Conservation (phyloP, 441 rosid genomes). For the Gossypium davidsonii region DNA sequence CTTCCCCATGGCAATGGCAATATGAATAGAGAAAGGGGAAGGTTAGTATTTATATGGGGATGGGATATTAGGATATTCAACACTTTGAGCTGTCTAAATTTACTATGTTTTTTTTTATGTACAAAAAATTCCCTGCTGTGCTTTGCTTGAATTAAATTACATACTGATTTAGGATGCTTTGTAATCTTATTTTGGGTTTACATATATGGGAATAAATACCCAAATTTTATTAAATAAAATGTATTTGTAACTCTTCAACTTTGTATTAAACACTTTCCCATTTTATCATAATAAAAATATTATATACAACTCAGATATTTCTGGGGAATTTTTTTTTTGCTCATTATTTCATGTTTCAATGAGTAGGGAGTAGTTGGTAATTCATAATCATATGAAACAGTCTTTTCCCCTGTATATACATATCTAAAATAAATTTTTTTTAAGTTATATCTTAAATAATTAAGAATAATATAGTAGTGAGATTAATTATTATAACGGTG, state of each 20-base stretch:
- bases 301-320: background rate
- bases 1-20: constrained; percentile 19
- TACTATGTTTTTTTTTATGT: background rate
- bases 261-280: background rate
- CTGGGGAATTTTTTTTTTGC: background rate
- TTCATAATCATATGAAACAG: too few species aligned
- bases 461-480: too few species aligned
- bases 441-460: too few species aligned
- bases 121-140: background rate
- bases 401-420: too few species aligned
- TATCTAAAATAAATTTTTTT: too few species aligned
- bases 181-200: background rate
- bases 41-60: background rate
- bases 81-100: background rate
- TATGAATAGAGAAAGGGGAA: background rate
- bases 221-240: background rate
- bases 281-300: background rate
- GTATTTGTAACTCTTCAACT: background rate
- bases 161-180: constrained; percentile 20
- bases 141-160: background rate
- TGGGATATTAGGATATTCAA: background rate
- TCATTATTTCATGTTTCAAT: too few species aligned
- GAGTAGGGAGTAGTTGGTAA: too few species aligned
- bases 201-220: constrained; percentile 14
- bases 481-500: too few species aligned